These are phyloP conservation scores for Hanseniaspora uvarum DNA, from an alignment of 1,139 yeast genomes.

Conservation along the genomic window DNA sequence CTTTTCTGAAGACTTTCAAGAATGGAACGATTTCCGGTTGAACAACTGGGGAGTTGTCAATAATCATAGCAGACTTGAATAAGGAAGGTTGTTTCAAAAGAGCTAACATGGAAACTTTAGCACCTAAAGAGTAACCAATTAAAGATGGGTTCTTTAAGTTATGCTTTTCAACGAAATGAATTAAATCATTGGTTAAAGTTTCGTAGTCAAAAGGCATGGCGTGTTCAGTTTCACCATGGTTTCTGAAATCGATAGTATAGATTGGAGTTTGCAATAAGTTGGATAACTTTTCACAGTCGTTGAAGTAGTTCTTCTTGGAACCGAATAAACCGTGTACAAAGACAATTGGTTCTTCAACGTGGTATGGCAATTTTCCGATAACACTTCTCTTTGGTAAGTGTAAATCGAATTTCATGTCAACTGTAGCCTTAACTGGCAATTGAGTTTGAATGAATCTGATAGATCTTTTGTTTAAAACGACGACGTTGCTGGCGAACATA, in stretches of 20 bases:
- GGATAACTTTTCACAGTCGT: conserved; percentile 35
- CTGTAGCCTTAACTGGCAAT: conserved; percentile 26
- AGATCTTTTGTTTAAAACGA: conserved; percentile 10
- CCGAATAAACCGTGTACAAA: conserved; percentile 46
- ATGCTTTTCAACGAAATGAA: conserved; percentile 30
- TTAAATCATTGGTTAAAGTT: conserved; percentile 38
- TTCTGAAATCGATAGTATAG: conserved; percentile 40
- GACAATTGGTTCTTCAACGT: conserved; percentile 33
- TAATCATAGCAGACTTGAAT: conserved; percentile 36
- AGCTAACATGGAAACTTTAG: conserved; percentile 43
- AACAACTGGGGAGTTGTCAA: conserved; percentile 42
- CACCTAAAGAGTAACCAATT: conserved; percentile 48
- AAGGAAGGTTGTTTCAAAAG: conserved; percentile 36
- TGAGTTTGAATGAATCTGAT: conserved; percentile 17
- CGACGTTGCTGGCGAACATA: conserved; percentile 7
- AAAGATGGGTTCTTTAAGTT: conserved; percentile 31
- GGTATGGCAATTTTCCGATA: conserved; percentile 23
- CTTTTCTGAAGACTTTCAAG: conserved; percentile 26
- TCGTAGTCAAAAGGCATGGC: conserved; percentile 38
- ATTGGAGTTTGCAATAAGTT: conserved; percentile 31
- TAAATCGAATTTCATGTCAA: conserved; percentile 28
- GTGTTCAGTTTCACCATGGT: conserved; percentile 41
- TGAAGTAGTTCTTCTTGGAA: conserved; percentile 35
- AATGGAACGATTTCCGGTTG: conserved; percentile 27
- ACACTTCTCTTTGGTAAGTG: conserved; percentile 24